Evolutionary conservation across 2,329 filamentous ascomycete species (phyloP), one percentile per base, ranked within the genome.

Genomic region (Tolypocladium endophyticum): DNA sequence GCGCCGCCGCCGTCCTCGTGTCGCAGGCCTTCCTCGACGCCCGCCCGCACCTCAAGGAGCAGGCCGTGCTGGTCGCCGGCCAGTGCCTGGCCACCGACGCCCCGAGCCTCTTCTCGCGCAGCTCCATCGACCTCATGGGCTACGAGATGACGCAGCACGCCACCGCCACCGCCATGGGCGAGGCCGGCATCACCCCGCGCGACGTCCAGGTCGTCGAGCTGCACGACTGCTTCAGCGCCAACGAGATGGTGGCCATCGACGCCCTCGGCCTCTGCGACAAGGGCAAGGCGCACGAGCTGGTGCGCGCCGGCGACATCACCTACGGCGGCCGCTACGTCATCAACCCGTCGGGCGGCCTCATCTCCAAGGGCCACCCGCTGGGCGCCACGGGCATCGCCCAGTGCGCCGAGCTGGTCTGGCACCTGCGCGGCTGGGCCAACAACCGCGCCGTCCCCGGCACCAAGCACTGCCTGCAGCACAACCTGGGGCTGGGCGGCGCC

Each of bases 211-310:
- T 97, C 20, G 92, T 90, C 69, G 93, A 97, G 77, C 80, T 97
- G 62, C 94, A 97, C 76, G 94, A 97, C 77, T 97, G 94, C 79
- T 97, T 97, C 82, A 92, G 87, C 23, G 87, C 93, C 33, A 97
- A 97, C 73, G 90, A 97, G 79, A 89, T 97, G 88, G 83, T 94
- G 57, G 87, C 86, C 1, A 86, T 97, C 57, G 93, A 97, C 71
- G 90, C 90, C 0, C 81, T 97, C 1, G 92, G 91, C 1, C 81
- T 97, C 14, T 84, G 81, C 47, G 86, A 86, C 61, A 84, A 82
- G 18, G 93, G 93, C 20, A 93, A 91, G 73, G 94, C 93, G 0
- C 92, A 97, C 72, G 91, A 97, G 75, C 85, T 97, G 74, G 91
- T 97, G 30, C 86, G 92, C 50, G 76, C 76, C 12, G 92, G 92